Base-by-base conservation (phyloP, 2,329 filamentous ascomycete genomes). In the Chaetoscypha palmicola region DNA sequence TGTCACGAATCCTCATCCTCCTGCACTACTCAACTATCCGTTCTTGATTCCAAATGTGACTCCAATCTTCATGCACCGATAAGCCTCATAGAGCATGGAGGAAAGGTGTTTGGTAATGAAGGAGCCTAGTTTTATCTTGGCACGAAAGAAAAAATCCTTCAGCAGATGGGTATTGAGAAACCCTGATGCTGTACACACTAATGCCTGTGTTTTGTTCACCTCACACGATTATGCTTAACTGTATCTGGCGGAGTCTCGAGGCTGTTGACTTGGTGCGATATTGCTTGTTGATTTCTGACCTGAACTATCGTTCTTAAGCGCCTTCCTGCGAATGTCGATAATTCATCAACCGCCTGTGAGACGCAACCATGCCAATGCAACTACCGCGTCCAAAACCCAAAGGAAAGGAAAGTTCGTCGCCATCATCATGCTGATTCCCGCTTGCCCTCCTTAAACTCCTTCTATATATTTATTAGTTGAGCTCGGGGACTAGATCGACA, bases 361-460 rank as follows among this genome's bases (percentile, higher is more conserved):
- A 53, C 50, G 48, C 51, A 50, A 56, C 52, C 50, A 22, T 51
- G 47, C 49, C 49, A 54, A 52, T 50, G 53, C 54, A 55, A 36
- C 51, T 51, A 50, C 46, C 58, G 61, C 61, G 50, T 33, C 54
- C 51, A 46, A 49, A 52, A 46, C 47, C 53, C 50, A 49, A 38
- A 40, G 53, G 47, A 50, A 58, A 50, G 37, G 17, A 53, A 48
- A 42, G 12, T 40, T 49, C 45, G 44, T 54, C 47, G 42, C 47
- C 23, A 41, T 47, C 20, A 69, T 75, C 80, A 95, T 74, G 85
- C 89, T 61, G 79, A 71, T 68, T 94, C 87, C 60, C 88, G 81
- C 83, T 92, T 94, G 72, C 89, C 91, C 74, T 96, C 90, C 79
- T 86, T 90, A 65, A 89, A 79, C 79, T 96, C 92, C 80, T 97